Percentiles rank a stretch among this genome's conserved stretches.
These are phyloP conservation scores for Cutaneotrichosporon sp. DNA, from an alignment of 1,284 basidiomycete species.

Conservation along the genomic window DNA sequence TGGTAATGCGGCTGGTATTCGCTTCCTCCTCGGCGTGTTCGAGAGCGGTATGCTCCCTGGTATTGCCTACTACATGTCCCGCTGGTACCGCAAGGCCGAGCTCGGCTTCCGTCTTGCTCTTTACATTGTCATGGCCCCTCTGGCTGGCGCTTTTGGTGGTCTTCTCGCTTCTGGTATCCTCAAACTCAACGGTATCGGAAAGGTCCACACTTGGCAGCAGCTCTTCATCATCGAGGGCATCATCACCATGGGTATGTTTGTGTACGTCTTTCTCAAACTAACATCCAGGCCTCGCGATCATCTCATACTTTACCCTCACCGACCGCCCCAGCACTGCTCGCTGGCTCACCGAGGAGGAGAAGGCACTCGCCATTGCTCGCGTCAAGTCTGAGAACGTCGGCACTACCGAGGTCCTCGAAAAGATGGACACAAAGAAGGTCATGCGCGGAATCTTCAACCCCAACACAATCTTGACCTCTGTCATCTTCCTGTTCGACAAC, in stretches of 20 bases:
- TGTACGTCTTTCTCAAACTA: not conserved
- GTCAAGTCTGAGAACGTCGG: slow-evolving; percentile 51
- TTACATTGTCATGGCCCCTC: slow-evolving; percentile 25
- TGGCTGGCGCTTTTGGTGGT: slow-evolving; percentile 26
- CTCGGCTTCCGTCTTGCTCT: slow-evolving; percentile 27
- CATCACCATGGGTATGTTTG: slow-evolving; percentile 20
- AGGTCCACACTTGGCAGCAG: slow-evolving; percentile 22
- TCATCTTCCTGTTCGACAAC: slow-evolving; percentile 53
- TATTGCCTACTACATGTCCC: slow-evolving; percentile 28
- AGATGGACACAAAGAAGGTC: slow-evolving; percentile 31
- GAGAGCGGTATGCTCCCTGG: slow-evolving; percentile 33
- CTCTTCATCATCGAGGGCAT: slow-evolving; percentile 28
- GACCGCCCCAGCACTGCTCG: slow-evolving; percentile 40
- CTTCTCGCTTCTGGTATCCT: slow-evolving; percentile 26
- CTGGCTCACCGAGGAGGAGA: slow-evolving; percentile 32
- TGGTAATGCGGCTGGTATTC: slow-evolving; percentile 34
- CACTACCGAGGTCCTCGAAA: slow-evolving; percentile 39
- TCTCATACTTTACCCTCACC: slow-evolving; percentile 39
- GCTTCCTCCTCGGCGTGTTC: slow-evolving; percentile 33
- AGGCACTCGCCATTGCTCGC: slow-evolving; percentile 31
- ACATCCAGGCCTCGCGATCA: slow-evolving; percentile 7
- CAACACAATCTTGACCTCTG: slow-evolving; percentile 31
- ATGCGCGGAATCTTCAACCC: slow-evolving; percentile 33
- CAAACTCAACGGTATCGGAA: slow-evolving; percentile 19
- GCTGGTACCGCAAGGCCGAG: slow-evolving; percentile 28